Percentiles rank a stretch among this genome's conserved stretches.
Evolutionary conservation across 164 flowering plant species (phyloP).

Genomic region (Magnolia kwangsiensis): DNA sequence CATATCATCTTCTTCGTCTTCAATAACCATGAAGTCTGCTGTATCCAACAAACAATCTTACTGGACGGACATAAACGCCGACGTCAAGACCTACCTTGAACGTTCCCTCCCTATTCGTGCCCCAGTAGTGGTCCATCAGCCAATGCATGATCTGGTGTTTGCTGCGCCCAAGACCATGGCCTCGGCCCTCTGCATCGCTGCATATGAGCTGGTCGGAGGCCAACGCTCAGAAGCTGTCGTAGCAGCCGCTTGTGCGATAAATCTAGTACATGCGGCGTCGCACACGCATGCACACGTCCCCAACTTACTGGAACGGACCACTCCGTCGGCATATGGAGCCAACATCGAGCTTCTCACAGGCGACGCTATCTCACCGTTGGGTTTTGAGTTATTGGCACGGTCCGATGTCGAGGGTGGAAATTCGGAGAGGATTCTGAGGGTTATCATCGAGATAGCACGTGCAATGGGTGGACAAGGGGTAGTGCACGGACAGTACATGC

Average conservation of each 20-base stretch:
- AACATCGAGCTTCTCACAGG: conserved; percentile 53
- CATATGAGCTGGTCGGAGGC: conserved; percentile 68
- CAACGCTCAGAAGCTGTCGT: conserved; percentile 41
- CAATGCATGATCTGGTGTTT: conserved; percentile 56
- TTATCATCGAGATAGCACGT: conserved; percentile 46
- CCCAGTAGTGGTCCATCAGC: conserved; percentile 46
- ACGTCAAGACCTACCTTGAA: conserved; percentile 43
- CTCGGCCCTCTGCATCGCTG: conserved; percentile 54
- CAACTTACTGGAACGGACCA: conserved; percentile 19
- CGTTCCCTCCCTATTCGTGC: conserved; percentile 30
- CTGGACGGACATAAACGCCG: conserved; percentile 40
- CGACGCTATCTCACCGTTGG: conserved; percentile 51
- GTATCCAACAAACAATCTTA: conserved; percentile 25
- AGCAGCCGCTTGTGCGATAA: conserved; percentile 59
- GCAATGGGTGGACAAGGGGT: conserved; percentile 52
- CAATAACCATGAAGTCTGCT: conserved; percentile 9
- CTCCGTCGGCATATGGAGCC: conserved; percentile 21
- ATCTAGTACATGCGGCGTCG: conserved; percentile 46
- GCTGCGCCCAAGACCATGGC: conserved; percentile 50
- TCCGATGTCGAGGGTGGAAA: conserved; percentile 19
- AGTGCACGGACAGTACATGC: conserved; percentile 33
- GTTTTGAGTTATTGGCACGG: conserved; percentile 41
- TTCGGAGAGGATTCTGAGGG: conserved; percentile 39
- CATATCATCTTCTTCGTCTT: background rate
- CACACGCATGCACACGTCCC: conserved; percentile 44